Base-by-base conservation (phyloP, 2,329 filamentous ascomycete species). In the Xylariales sp. region DNA sequence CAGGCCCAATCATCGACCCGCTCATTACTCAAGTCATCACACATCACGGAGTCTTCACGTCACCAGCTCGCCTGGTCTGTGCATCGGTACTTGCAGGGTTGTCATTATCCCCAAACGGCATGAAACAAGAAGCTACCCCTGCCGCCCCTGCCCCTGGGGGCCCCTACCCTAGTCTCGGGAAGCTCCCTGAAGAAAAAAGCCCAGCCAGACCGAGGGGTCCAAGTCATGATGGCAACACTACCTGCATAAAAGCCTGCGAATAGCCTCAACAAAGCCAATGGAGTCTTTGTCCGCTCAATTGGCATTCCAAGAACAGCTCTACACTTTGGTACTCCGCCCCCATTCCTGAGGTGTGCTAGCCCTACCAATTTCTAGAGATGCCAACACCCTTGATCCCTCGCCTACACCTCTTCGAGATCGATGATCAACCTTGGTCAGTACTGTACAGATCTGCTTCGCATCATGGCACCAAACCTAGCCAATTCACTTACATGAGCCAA, bases 381-480 rank as follows among this genome's bases (percentile, higher is more conserved):
- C 75, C 74, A 67, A 63, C 70, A 31, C 69, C 75, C 36, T 62
- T 73, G 28, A 58, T 78, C 42, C 78, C 75, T 6, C 73, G 78
- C 7, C 65, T 81, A 60, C 78, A 84, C 56, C 71, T 84, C 50
- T 80, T 80, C 48, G 82, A 86, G 66, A 80, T 85, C 47, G 74
- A 80, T 49, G 82, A 86, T 54, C 78, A 82, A 59, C 51, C 73
- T 42, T 85, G 82, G 81, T 84, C 65, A 43, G 62, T 27, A 16
- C 34, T n/a, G n/a, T n/a, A n/a, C n/a, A n/a, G n/a, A n/a, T n/a
- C n/a, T n/a, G n/a, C n/a, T n/a, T n/a, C n/a, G n/a, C n/a, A n/a
- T n/a, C n/a, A n/a, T n/a, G n/a, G n/a, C n/a, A n/a, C n/a, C n/a
- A n/a, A n/a, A n/a, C n/a, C n/a, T n/a, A n/a, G n/a, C n/a, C n/a